A percentile compares a stretch with the other conserved stretches of the same genome.
Evolutionary conservation across 805 yeast species (phyloP).

Genomic region (Myxozyma nipponensis): DNA sequence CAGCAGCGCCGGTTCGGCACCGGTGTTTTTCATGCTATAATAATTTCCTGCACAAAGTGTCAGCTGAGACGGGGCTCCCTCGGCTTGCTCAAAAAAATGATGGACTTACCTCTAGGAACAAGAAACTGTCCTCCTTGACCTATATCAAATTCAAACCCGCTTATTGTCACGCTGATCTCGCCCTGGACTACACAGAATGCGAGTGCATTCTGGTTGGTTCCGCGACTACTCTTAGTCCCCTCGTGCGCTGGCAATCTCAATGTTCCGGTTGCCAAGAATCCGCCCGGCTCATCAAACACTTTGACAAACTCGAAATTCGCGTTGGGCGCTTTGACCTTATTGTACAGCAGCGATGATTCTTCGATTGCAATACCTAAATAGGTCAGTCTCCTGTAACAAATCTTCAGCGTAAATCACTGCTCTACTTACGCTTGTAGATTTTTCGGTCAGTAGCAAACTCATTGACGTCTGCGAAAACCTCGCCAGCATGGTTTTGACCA

Average conservation of each 20-base stretch:
- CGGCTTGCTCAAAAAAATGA: slow-evolving; percentile 53
- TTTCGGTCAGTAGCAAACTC: too few species aligned
- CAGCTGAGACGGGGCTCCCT: slow-evolving; percentile 34
- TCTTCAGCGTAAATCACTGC: slow-evolving; percentile 11
- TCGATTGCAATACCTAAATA: too few species aligned
- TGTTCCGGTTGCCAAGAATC: slow-evolving; percentile 66
- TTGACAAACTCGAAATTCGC: slow-evolving; percentile 20
- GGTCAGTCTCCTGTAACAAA: too few species aligned
- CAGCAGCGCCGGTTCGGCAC: slow-evolving; percentile 55
- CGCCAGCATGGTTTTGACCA: too few species aligned
- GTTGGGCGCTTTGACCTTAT: not conserved
- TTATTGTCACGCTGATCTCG: slow-evolving; percentile 59
- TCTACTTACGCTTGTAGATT: too few species aligned
- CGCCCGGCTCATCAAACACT: slow-evolving; percentile 26
- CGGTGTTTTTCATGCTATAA: slow-evolving; percentile 37
- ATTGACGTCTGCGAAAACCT: too few species aligned
- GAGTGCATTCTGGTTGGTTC: slow-evolving; percentile 63
- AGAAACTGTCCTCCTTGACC: slow-evolving; percentile 70
- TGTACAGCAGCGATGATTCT: not conserved
- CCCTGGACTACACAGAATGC: slow-evolving; percentile 76
- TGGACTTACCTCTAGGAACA: slow-evolving; percentile 61
- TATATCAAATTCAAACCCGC: slow-evolving; percentile 54
- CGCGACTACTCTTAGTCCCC: slow-evolving; percentile 50
- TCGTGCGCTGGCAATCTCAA: slow-evolving; percentile 61
- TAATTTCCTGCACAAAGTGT: slow-evolving; percentile 7